Conservation (phyloP, 2,329 filamentous ascomycete species). For the Pseudogymnoascus sp. region DNA sequence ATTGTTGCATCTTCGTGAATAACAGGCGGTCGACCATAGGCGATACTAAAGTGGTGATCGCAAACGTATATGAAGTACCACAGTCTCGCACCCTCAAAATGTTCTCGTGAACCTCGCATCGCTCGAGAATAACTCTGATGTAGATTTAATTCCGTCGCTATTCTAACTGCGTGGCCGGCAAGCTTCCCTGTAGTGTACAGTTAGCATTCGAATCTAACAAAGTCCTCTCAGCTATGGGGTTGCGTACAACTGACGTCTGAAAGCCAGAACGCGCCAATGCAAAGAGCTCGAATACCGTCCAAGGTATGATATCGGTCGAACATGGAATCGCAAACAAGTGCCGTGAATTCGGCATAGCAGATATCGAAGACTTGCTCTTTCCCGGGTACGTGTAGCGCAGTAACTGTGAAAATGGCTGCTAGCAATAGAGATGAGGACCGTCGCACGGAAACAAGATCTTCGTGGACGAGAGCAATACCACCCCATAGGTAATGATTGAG, state of each 20-base stretch:
- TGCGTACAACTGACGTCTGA: constrained; percentile 39
- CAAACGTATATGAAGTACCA: constrained; percentile 60
- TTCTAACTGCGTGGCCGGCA: constrained; percentile 50
- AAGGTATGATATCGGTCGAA: constrained; percentile 50
- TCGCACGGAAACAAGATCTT: constrained; percentile 42
- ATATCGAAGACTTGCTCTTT: constrained; percentile 45
- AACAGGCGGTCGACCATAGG: constrained; percentile 54
- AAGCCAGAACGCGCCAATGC: constrained; percentile 57
- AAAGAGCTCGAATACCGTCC: constrained; percentile 52
- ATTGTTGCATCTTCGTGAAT: constrained; percentile 51
- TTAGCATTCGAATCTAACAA: background rate
- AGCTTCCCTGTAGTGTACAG: constrained; percentile 48
- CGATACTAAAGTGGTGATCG: constrained; percentile 59
- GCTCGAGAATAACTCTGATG: constrained; percentile 47
- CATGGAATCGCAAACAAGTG: constrained; percentile 48
- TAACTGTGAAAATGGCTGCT: constrained; percentile 50
- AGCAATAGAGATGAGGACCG: constrained; percentile 49
- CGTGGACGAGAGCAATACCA: constrained; percentile 43
- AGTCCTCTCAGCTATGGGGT: background rate
- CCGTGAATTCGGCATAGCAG: constrained; percentile 51
- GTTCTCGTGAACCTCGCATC: constrained; percentile 38
- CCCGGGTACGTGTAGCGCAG: constrained; percentile 51
- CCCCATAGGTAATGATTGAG: constrained; percentile 47
- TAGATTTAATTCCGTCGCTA: constrained; percentile 50
- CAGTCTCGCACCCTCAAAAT: constrained; percentile 49